Conservation (phyloP, 768 basidiomycete species). For the Naganishia kalamii region DNA sequence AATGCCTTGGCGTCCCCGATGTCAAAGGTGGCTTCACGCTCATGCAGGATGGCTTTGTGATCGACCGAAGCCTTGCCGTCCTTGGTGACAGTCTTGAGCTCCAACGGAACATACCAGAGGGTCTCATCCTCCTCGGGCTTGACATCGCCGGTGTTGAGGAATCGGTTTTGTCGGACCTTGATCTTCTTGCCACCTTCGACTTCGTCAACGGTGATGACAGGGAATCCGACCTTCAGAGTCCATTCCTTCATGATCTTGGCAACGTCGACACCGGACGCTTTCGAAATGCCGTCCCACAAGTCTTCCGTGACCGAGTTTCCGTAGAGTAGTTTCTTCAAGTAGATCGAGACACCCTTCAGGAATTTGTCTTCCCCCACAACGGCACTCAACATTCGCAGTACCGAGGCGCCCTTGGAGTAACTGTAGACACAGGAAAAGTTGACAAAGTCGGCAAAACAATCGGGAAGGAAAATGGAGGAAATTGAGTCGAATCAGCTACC, state of each 20-base stretch:
- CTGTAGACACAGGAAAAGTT: constrained; percentile 45
- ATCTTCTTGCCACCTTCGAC: constrained; percentile 57
- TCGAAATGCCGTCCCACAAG: constrained; percentile 76
- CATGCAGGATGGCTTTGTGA: constrained; percentile 59
- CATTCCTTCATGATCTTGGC: constrained; percentile 81
- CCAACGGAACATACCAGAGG: constrained; percentile 75
- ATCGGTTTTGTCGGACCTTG: constrained; percentile 78
- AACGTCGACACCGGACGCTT: constrained; percentile 66
- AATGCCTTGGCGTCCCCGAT: constrained; percentile 64
- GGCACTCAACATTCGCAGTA: constrained; percentile 87
- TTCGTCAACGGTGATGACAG: constrained; percentile 80
- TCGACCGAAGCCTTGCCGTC: constrained; percentile 59
- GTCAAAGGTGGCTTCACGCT: constrained; percentile 61
- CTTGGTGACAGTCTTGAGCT: constrained; percentile 59
- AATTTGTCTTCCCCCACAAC: constrained; percentile 85
- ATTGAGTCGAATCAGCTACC: too few species aligned
- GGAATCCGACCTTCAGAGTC: constrained; percentile 84
- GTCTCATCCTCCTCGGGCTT: constrained; percentile 79
- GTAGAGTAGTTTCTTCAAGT: constrained; percentile 81
- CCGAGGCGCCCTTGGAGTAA: constrained; percentile 63
- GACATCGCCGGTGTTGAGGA: constrained; percentile 75
- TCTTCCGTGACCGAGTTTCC: constrained; percentile 77
- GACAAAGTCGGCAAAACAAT: neutral
- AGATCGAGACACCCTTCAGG: constrained; percentile 78
- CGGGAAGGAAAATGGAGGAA: neutral